Evolutionary conservation across 2,329 filamentous ascomycete species (phyloP).

Genomic region (Colletotrichum agaves): DNA sequence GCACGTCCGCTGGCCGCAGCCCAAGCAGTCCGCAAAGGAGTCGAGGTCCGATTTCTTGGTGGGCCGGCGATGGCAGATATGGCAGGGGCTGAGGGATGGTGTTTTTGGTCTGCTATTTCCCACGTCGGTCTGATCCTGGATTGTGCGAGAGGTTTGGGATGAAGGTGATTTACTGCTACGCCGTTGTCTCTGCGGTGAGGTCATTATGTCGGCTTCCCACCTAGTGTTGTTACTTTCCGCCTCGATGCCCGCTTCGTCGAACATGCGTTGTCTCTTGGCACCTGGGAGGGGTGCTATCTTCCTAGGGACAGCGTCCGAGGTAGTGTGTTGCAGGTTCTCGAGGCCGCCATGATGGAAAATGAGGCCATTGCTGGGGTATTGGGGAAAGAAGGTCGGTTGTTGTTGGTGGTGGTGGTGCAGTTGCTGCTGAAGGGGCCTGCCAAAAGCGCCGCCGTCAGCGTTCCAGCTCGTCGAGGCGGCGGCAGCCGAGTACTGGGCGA

Average conservation of each 20-base stretch:
- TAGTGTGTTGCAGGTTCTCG: slow-evolving; percentile 8
- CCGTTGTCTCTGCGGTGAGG: slow-evolving; percentile 11
- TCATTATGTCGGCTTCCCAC: not conserved
- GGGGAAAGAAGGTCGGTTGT: slow-evolving; percentile 9
- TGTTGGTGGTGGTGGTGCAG: slow-evolving; percentile 30
- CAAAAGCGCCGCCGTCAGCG: slow-evolving; percentile 36
- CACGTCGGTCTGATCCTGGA: slow-evolving; percentile 19
- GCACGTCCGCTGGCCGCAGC: slow-evolving; percentile 71
- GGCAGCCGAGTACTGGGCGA: slow-evolving; percentile 35
- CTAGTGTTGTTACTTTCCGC: not conserved
- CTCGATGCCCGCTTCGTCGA: slow-evolving; percentile 6
- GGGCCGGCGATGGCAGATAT: slow-evolving; percentile 74
- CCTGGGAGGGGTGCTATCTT: slow-evolving; percentile 31
- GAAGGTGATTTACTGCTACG: slow-evolving; percentile 26
- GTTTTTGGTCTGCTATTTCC: slow-evolving; percentile 23
- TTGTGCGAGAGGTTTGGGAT: not conserved
- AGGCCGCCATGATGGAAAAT: slow-evolving; percentile 21
- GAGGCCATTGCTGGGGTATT: slow-evolving; percentile 18
- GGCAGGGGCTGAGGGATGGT: slow-evolving; percentile 64
- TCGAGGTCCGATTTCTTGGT: slow-evolving; percentile 74
- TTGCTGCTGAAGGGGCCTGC: slow-evolving; percentile 35
- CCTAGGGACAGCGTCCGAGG: slow-evolving; percentile 9
- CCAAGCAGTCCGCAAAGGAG: slow-evolving; percentile 71
- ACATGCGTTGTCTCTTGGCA: slow-evolving; percentile 32
- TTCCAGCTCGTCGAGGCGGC: slow-evolving; percentile 27